These are phyloP conservation scores for Monosporascus sp. DNA, from an alignment of 2,329 filamentous ascomycete species.

Conservation along the genomic window DNA sequence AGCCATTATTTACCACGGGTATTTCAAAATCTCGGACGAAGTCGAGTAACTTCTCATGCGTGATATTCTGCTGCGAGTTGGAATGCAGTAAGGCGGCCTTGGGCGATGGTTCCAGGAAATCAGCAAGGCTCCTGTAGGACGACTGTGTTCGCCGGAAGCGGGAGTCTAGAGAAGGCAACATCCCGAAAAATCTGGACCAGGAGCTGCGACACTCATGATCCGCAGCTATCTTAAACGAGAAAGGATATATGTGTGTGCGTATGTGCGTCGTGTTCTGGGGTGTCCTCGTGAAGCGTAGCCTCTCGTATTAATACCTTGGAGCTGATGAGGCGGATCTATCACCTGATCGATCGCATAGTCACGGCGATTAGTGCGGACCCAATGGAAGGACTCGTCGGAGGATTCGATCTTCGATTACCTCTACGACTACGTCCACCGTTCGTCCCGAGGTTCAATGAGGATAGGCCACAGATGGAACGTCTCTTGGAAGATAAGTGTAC, in stretches of 20 bases:
- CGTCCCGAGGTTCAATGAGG: background rate
- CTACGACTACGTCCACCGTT: background rate
- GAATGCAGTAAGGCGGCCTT: constrained; percentile 25
- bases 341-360: background rate
- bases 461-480: background rate
- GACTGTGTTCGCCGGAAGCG: background rate
- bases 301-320: background rate
- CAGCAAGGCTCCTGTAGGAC: constrained; percentile 29
- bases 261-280: background rate
- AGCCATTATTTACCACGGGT: constrained; percentile 11
- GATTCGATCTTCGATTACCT: background rate
- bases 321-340: background rate
- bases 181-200: background rate
- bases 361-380: background rate
- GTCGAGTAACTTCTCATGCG: constrained; percentile 25
- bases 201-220: background rate
- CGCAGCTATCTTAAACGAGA: background rate
- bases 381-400: background rate
- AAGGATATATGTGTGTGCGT: background rate
- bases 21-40: constrained; percentile 31
- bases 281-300: background rate
- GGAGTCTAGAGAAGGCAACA: background rate
- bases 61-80: constrained; percentile 21
- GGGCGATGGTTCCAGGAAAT: constrained; percentile 25
- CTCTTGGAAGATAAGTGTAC: background rate